Evolutionary conservation across 2,329 filamentous ascomycete species (phyloP).

Genomic region (Parastagonospora nodorum): DNA sequence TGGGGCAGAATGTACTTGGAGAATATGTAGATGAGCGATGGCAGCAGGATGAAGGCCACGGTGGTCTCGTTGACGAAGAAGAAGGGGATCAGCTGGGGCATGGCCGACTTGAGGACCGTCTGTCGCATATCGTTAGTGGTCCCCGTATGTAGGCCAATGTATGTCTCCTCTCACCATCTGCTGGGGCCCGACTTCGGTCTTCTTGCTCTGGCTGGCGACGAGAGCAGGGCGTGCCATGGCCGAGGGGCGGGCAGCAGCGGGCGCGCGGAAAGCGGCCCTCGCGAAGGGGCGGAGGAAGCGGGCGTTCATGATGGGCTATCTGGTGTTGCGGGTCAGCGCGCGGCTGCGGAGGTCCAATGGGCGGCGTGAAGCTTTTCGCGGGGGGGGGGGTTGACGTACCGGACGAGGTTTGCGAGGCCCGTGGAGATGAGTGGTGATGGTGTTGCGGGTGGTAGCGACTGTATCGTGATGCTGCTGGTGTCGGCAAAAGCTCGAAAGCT

Average conservation of each 20-base stretch:
- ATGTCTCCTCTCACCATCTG: constrained; percentile 36
- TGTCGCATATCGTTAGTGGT: constrained; percentile 26
- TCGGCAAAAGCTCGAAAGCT: constrained; percentile 39
- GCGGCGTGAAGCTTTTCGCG: constrained; percentile 12
- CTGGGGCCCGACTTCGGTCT: constrained; percentile 37
- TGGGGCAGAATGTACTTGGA: constrained; percentile 52
- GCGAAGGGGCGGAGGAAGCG: constrained; percentile 49
- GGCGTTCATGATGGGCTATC: constrained; percentile 49
- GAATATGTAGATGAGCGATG: constrained; percentile 51
- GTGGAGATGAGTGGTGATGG: constrained; percentile 44
- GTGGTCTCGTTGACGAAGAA: constrained; percentile 54
- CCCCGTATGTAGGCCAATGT: neutral
- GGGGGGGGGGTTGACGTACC: constrained; percentile 36
- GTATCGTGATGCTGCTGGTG: constrained; percentile 28
- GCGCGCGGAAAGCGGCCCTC: constrained; percentile 47
- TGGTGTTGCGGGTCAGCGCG: constrained; percentile 37
- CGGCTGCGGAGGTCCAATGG: constrained; percentile 34
- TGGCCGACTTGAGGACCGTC: constrained; percentile 49
- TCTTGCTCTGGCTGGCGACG: constrained; percentile 43
- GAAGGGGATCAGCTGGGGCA: constrained; percentile 53
- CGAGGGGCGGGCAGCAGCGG: constrained; percentile 40
- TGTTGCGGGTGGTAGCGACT: constrained; percentile 31
- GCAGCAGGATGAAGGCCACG: constrained; percentile 48
- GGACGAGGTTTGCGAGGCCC: constrained; percentile 31
- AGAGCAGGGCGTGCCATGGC: constrained; percentile 44